A percentile compares a stretch with the other conserved stretches of the same genome.
Evolutionary conservation across 2,329 filamentous ascomycete species (phyloP).

Genomic region (Exophiala lecanii-corni): DNA sequence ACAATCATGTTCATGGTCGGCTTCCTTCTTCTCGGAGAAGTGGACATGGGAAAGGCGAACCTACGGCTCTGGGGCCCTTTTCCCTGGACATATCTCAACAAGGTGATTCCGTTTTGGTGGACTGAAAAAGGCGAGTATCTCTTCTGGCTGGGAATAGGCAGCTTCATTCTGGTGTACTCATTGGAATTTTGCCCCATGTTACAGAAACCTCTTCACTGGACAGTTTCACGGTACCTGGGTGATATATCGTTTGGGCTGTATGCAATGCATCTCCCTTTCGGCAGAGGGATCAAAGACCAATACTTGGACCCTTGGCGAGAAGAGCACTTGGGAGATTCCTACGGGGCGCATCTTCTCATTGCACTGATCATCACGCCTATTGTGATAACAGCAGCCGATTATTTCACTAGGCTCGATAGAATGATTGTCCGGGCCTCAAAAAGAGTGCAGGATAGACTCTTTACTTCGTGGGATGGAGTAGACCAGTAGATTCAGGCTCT

Average conservation of each 20-base stretch:
- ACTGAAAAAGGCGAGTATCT: not conserved
- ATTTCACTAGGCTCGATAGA: constrained; percentile 1
- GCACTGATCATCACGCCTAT: not conserved
- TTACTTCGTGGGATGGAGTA: constrained; percentile 3
- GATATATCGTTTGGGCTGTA: constrained; percentile 9
- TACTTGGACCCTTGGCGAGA: not conserved
- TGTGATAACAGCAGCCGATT: constrained; percentile 4
- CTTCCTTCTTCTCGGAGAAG: constrained; percentile 10
- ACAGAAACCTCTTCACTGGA: constrained; percentile 1
- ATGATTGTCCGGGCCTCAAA: not conserved
- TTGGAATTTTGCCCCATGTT: constrained; percentile 2
- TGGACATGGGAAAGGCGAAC: constrained; percentile 1
- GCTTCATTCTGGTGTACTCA: constrained; percentile 3
- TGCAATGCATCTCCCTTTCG: constrained; percentile 6
- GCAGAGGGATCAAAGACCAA: not conserved
- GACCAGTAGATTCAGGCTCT: no score
- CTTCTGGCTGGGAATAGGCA: constrained; percentile 4
- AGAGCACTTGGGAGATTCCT: not conserved
- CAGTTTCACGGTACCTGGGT: constrained; percentile 2
- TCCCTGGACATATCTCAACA: constrained; percentile 5
- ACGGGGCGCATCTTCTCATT: not conserved
- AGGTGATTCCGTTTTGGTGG: constrained; percentile 5
- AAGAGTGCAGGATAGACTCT: not conserved
- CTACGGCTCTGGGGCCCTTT: constrained; percentile 2
- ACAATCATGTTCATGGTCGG: constrained; percentile 2